Conservation (phyloP, 129 eudicot genomes). For the Mikania micrantha region DNA sequence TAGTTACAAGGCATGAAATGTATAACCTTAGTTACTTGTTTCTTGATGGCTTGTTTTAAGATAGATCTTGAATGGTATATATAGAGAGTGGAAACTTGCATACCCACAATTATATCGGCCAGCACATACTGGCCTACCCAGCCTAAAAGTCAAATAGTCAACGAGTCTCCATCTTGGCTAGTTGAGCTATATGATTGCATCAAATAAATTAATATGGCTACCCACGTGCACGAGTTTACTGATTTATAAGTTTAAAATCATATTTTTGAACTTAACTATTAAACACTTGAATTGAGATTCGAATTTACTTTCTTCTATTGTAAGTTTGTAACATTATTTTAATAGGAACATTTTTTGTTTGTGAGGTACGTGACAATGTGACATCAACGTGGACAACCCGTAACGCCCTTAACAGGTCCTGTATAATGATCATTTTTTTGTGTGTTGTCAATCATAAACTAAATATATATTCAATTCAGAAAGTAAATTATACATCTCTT, state of each 20-base stretch:
- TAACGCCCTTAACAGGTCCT: too few relatives aligned
- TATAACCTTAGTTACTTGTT: neutral
- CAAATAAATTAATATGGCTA: neutral
- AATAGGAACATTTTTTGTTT: too few relatives aligned
- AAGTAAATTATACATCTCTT: too few relatives aligned
- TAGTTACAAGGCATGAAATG: slow-evolving; percentile 15
- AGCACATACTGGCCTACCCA: slow-evolving; percentile 14
- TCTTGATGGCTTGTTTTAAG: slow-evolving; percentile 9
- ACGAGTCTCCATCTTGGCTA: neutral
- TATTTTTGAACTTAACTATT: too few relatives aligned
- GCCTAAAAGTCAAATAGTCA: slow-evolving; percentile 20
- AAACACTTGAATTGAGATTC: too few relatives aligned
- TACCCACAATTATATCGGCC: slow-evolving; percentile 6
- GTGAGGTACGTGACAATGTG: too few relatives aligned
- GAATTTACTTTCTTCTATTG: too few relatives aligned
- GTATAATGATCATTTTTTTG: too few relatives aligned
- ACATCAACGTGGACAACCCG: too few relatives aligned
- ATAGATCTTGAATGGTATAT: slow-evolving; percentile 22
- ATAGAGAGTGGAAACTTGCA: slow-evolving; percentile 21
- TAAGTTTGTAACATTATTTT: too few relatives aligned
- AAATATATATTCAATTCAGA: too few relatives aligned
- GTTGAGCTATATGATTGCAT: slow-evolving; percentile 1
- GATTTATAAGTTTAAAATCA: neutral
- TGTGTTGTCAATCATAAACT: too few relatives aligned
- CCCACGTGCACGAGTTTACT: slow-evolving; percentile 12